These are phyloP conservation scores for Aurantiochytrium sp. DNA, from an alignment of 108 stramenopile species.

Conservation along the genomic window DNA sequence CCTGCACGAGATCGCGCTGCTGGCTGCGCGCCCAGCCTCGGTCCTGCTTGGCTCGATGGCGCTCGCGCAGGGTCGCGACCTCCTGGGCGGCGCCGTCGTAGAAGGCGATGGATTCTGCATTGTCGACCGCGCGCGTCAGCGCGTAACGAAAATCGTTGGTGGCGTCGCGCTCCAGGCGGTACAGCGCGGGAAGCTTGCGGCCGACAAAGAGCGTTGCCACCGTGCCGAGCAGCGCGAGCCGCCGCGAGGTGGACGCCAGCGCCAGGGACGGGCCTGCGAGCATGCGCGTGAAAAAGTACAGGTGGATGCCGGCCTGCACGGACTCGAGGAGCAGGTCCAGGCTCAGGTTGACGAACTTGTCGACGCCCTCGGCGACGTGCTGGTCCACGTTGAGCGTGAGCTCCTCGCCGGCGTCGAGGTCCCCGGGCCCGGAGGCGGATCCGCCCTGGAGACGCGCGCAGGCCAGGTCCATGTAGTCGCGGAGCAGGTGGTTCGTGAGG, in stretches of 20 bases:
- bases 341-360: constrained; percentile 74
- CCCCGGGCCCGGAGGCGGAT: constrained; percentile 38
- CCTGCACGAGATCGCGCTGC: background rate
- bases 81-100: constrained; percentile 32
- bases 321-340: constrained; percentile 81
- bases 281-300: constrained; percentile 80
- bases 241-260: constrained; percentile 77
- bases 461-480: background rate
- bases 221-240: constrained; percentile 74
- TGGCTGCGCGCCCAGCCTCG: background rate
- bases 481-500: background rate
- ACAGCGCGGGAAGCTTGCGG: constrained; percentile 67
- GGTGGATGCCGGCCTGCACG: constrained; percentile 75
- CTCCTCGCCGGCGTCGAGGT: constrained; percentile 30
- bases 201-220: constrained; percentile 65
- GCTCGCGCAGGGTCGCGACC: background rate
- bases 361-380: constrained; percentile 87
- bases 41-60: background rate
- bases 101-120: constrained; percentile 86
- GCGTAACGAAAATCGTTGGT: constrained; percentile 86
- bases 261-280: constrained; percentile 80
- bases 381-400: constrained; percentile 88
- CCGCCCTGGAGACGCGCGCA: constrained; percentile 28
- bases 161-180: constrained; percentile 69
- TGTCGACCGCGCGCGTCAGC: constrained; percentile 77